Base-by-base conservation (phyloP, 2,329 filamentous ascomycete genomes). In the Claviceps sp. region DNA sequence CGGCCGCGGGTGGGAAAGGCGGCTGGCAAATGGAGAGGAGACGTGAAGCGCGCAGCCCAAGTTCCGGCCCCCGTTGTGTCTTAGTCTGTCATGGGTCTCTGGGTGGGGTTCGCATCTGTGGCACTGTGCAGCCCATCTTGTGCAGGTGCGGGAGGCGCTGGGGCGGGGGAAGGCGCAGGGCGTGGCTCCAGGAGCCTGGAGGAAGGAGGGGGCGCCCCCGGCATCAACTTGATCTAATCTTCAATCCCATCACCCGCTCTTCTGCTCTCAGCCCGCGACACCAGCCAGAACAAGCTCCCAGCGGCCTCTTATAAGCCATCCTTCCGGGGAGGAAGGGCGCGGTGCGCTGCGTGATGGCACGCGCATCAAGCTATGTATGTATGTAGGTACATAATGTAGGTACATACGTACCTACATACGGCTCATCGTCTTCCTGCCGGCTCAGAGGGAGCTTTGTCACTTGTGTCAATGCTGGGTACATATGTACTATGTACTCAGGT, bases 21-120 rank as follows among this genome's bases (percentile, higher is more conserved):
- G 38, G 48, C 39, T 50, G 48, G 48, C 48, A 50, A 40, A 50
- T 50, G 36, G 48, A n/a, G 26, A 43, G 23, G 26, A 49, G 8
- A 34, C 11, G 45, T 46, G 45, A 20, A n/a, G 29, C n/a, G 45
- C 17, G 44, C 17, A 13, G 26, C 43, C 6, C 43, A 23, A 26
- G 42, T 43, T 22, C 42, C 43, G 22, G 22, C 43, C 43, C 29
- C 29, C 29, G 29, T 34, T 11, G 29, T 34, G 29, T 29, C 29
- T 1, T 29, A 29, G 29, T 29, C 29, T 29, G 9, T 42, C 39
- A 42, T 42, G 39, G 17, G 39, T 9, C 39, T 20, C 6, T 42
- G 39, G 23, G 43, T 45, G 43, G 29, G 23, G 8, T 45, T 45
- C 43, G 14, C 43, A 26, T 26, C n/a, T n/a, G n/a, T n/a, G n/a